Evolutionary conservation across 352 stramenopile species (phyloP).

Genomic region (Phytophthora sojae): DNA sequence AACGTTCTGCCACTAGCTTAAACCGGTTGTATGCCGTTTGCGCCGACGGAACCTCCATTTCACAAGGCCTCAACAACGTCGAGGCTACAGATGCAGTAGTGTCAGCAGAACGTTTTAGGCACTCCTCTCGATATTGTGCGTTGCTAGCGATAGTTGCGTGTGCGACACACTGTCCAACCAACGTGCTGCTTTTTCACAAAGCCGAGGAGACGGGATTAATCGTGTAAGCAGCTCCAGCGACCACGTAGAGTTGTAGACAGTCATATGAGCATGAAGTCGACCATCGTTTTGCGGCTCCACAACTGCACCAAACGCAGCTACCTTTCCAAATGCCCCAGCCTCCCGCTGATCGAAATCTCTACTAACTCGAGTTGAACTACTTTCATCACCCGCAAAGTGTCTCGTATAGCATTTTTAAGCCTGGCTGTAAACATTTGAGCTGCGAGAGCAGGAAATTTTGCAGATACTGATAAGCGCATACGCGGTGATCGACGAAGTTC

Average conservation of each 20-base stretch:
- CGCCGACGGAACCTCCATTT: slow-evolving; percentile 4
- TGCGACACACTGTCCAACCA: slow-evolving; percentile 2
- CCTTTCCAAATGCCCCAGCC: no score
- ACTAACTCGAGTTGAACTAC: no score
- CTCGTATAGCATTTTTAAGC: no score
- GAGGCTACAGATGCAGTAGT: neutral
- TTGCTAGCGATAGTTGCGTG: neutral
- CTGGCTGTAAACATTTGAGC: no score
- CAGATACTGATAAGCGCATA: slow-evolving; percentile 4
- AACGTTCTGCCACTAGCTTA: neutral
- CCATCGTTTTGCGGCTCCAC: no score
- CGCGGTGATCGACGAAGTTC: neutral
- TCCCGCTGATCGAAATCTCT: no score
- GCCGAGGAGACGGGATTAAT: neutral
- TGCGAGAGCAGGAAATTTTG: no score
- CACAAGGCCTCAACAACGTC: neutral
- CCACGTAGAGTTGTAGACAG: slow-evolving; percentile 3
- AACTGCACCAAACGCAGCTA: no score
- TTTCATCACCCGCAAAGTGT: no score
- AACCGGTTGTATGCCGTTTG: neutral
- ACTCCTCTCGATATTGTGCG: neutral
- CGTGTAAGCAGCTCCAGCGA: neutral
- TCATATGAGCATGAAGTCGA: neutral
- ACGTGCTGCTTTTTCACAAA: neutral
- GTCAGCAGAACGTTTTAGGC: neutral